Evolutionary conservation across 441 rosid genomes (phyloP).

Genomic region (Gossypium aridum): DNA sequence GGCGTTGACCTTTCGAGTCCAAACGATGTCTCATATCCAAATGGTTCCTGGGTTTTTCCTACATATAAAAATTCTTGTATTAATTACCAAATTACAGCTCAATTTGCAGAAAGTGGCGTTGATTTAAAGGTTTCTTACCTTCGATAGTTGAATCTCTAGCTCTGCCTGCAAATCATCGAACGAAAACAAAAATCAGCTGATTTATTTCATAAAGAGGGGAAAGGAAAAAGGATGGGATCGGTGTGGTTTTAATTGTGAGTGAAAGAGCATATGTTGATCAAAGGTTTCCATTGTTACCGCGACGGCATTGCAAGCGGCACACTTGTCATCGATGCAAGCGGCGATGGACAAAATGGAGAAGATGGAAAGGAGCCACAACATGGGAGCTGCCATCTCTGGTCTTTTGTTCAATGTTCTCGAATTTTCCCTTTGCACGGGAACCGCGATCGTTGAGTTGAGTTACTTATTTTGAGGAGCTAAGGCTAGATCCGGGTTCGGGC

Average conservation of each 20-base stretch:
- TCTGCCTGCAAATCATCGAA: conserved; percentile 55
- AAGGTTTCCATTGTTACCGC: conserved; percentile 44
- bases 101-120: not conserved
- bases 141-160: conserved; percentile 67
- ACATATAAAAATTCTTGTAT: not conserved
- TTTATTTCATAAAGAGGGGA: not conserved
- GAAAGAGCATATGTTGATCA: not conserved
- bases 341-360: conserved; percentile 29
- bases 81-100: not conserved
- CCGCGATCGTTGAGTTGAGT: not conserved
- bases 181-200: conserved; percentile 1
- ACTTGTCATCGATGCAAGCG: conserved; percentile 58
- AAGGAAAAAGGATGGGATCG: not conserved
- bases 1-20: conserved; percentile 85
- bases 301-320: conserved; percentile 83
- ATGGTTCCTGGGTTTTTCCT: conserved; percentile 95
- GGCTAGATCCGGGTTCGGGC: not conserved
- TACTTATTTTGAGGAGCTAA: not conserved
- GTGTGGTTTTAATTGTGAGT: not conserved
- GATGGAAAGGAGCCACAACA: conserved; percentile 9
- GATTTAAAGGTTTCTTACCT: conserved; percentile 31
- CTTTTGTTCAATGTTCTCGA: not conserved
- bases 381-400: not conserved
- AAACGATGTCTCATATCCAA: conserved; percentile 90
- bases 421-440: not conserved